Base-by-base conservation (phyloP, 2,329 filamentous ascomycete species). In the Cryphonectria carpinicola region DNA sequence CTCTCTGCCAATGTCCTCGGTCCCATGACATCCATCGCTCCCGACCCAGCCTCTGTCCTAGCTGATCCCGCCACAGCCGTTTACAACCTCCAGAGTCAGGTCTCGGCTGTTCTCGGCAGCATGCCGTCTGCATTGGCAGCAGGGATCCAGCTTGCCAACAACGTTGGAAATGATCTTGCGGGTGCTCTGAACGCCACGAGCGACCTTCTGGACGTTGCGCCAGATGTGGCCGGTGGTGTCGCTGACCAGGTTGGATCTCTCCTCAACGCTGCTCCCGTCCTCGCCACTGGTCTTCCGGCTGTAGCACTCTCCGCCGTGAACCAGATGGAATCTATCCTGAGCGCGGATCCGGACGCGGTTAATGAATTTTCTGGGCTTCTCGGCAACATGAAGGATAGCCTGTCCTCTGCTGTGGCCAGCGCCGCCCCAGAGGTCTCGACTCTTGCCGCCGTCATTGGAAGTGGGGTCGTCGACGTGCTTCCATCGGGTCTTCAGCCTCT, bases 251-350 rank as follows among this genome's bases (percentile, higher is more conserved):
- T 73, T 35, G 72, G 70, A 14, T 70, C 67, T 54, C 62, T 73
- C 8, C 58, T 73, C 5, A 64, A 71, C 49, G 70, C 70, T 41
- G 72, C 65, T 37, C 72, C 72, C 3, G 43, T 46, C n/a, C 67
- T 73, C 22, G 72, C 70, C 65, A 72, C 72, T 8, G 72, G 69
- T 14, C 46, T 73, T 41, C 72, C 72, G 19, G 72, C 70, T 60
- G 72, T 56, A 49, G 72, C 70, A 22, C 65, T 73, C 41, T 67
- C 65, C 60, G 67, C 65, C 13, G 68, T 72, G 37, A 65, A 63
- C 62, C 67, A 72, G 35, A 46, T 73, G 32, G 72, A 63, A 28
- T 58, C 62, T 11, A 63, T 73, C 19, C 61, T 73, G 60, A 61
- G 37, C 39, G 32, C 67, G 3, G 58, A 65, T 43, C 70, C 67